phyloP scores from a whole-genome alignment of 257 asterid species.

The Nicotiana noctiflora region DNA sequence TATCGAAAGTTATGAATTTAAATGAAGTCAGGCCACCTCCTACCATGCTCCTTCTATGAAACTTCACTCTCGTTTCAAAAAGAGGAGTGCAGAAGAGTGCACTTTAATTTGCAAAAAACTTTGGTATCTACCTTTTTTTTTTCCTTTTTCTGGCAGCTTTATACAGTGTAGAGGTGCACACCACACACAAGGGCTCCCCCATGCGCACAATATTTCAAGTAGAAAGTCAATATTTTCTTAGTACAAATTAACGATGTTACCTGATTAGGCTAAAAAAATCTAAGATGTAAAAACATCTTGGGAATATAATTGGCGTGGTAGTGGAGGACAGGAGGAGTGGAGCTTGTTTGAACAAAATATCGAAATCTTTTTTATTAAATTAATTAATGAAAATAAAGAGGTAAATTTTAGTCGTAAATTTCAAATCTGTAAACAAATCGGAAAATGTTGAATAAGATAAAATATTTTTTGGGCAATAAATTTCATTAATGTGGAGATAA shows the following conservation, averaged over 20 bases:
- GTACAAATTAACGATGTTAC: background rate
- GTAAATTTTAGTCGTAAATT: no score
- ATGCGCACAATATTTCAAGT: slow-evolving; percentile 1
- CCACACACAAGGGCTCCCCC: background rate
- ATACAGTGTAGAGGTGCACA: background rate
- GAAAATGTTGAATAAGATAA: no score
- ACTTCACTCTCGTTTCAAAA: background rate
- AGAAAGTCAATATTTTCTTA: background rate
- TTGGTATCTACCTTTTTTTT: background rate
- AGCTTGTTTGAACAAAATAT: no score
- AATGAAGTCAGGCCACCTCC: no score
- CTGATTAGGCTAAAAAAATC: background rate
- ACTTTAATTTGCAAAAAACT: slow-evolving; percentile 1
- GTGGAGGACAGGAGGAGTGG: background rate
- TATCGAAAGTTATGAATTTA: no score
- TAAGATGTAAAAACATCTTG: background rate
- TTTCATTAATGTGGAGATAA: no score
- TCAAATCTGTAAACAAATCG: no score
- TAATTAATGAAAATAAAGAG: no score
- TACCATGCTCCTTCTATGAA: background rate
- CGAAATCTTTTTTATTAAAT: no score
- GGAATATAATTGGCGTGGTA: background rate
- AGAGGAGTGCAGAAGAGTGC: no score
- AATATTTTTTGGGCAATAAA: no score
- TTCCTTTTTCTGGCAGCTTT: background rate